Base-by-base conservation (phyloP, 352 stramenopile genomes). In the Phytophthora colocasiae region DNA sequence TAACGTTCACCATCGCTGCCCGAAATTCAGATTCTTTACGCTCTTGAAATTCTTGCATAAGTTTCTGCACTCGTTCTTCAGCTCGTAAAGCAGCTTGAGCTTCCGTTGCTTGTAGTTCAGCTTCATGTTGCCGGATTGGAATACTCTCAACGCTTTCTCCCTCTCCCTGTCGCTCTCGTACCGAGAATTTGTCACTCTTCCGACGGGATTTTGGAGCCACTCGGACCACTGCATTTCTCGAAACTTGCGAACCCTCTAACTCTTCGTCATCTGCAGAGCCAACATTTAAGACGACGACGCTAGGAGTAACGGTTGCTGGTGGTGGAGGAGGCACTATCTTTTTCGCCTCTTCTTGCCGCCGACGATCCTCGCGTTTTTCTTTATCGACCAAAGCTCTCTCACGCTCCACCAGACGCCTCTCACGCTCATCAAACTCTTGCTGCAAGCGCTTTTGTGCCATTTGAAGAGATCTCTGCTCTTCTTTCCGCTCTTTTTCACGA, bases 1-100 rank as follows among this genome's bases (percentile, higher is more conserved):
- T 73, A 32, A 93, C 78, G 40, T 88, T 93, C 3, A 87, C 81
- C 82, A 93, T 91, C 1, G 81, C 85, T 24, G 78, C 75, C 1
- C 81, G 77, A 38, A 91, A 80, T 51, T 93, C 85, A 26, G 65
- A 69, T 40, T 91, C 82, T 51, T 93, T 93, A 11, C 73, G 68
- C 17, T 81, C 69, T 60, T 91, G 75, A 11, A 87, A 89, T n/a
- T 93, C 78, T 7, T 75, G 62, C 31, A 90, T 76, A 2, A 81
- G 59, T 22, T 78, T 80, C 46, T 91, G 79, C 8, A 89, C 36
- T 5, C 69, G 57, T 46, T 90, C 75, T 49, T 93, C 82, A 1
- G 68, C 67, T 36, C 76, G 70, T 10, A 93, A 70, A 3, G 77
- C 62, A 34, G 78, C 63, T 50, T 89, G 71, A 19, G 81, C 80